Evolutionary conservation across 108 stramenopile genomes (phyloP), one percentile per base, ranked within the genome.

Genomic region (Nannochloropsis oceanica): DNA sequence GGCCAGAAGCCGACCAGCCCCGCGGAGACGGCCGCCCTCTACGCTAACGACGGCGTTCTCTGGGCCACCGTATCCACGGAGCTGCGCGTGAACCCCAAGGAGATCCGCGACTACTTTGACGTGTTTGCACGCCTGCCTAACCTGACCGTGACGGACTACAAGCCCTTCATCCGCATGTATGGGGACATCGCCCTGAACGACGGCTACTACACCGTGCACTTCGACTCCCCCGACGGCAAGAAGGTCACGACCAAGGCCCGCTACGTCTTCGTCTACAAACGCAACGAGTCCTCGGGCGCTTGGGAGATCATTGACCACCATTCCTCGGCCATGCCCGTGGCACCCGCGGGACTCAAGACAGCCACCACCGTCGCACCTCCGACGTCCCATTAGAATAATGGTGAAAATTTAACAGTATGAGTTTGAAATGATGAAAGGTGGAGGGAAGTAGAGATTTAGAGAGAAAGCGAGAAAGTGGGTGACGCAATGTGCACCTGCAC

Each of bases 41-140:
- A 85, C 12, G 73, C 85, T 26, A 27, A 27, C 13, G 85, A 85
- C 43, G 85, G 42, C 0, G 44, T 79, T 0, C 85, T 85, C 13
- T 85, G 85, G 85, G 85, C 79, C 26, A 85, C 85, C 22, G 85
- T 85, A 3, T 85, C 85, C 24, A 80, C 79, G 85, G 85, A 85
- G 80, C 79, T 85, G 20, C 85, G 85, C 79, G 85, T 42, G 80
- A 85, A 79, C 13, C 85, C 85, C 5, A 10, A 85, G 24, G 79
- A 85, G 80, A 85, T 85, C 80, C 79, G 43, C 43, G 85, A 79
- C 42, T 85, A 85, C 18, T 85, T 85, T 42, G 85, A 73, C n/a
- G 59, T 73, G 22, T 73, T 73, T 73, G 59, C 59, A 0, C 59
- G 59, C 59, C n/a, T 73, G 59, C 59, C 59, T 10, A 73, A 73